Percentiles rank a stretch among this genome's conserved stretches.
Conservation (phyloP, 1,139 yeast species). For the Saccharomyces hybrid region DNA sequence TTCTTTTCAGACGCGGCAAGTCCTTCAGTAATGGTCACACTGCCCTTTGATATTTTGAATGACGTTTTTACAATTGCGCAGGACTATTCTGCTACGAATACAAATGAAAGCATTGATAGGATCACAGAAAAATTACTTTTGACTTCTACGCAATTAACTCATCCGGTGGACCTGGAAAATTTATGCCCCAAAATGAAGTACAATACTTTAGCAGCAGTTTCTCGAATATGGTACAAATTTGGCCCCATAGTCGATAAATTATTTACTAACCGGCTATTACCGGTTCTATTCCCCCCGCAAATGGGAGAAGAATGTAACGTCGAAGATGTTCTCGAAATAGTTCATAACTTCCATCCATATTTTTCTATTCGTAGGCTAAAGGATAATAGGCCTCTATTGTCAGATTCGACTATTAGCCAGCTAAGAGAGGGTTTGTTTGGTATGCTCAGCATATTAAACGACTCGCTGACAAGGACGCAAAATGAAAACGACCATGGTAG, state of each 20-base stretch:
- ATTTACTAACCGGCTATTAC: background rate
- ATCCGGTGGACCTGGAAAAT: slow-evolving; percentile 4
- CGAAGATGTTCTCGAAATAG: background rate
- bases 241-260: background rate
- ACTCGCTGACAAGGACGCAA: background rate
- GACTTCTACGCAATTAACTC: background rate
- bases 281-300: background rate
- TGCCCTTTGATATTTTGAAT: background rate
- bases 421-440: background rate
- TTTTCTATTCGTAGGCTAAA: background rate
- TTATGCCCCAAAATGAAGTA: slow-evolving; percentile 1
- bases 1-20: background rate
- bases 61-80: background rate
- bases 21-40: background rate
- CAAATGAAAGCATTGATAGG: background rate
- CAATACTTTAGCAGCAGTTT: slow-evolving; percentile 5
- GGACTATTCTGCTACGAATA: background rate
- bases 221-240: slow-evolving; percentile 13
- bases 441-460: background rate
- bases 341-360: background rate
- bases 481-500: background rate
- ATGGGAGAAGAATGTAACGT: background rate
- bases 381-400: background rate
- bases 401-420: background rate
- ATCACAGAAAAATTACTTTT: slow-evolving; percentile 1